Conservation (phyloP, 192 early-diverging fungal species). For the Coemansia sp. region DNA sequence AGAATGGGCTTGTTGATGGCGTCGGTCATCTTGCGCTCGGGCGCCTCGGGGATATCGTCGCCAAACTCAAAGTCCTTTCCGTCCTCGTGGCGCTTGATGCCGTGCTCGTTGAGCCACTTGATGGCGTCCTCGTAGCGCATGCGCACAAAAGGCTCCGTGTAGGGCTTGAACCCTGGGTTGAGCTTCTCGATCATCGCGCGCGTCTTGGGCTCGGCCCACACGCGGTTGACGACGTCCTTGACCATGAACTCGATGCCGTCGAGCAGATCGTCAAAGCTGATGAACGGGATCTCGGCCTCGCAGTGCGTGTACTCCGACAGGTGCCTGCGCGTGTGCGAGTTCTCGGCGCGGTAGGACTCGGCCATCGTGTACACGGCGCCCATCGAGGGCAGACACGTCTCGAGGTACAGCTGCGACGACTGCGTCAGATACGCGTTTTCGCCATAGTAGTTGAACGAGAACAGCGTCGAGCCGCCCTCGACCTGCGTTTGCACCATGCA, state of each 20-base stretch:
- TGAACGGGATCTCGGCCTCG: conserved; percentile 96
- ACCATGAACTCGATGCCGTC: conserved; percentile 88
- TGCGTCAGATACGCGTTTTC: conserved; percentile 97
- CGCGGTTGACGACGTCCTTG: conserved; percentile 74
- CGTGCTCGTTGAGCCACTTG: conserved; percentile 86
- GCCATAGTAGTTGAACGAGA: conserved; percentile 95
- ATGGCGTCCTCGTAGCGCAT: conserved; percentile 98
- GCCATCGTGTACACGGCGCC: conserved; percentile 96
- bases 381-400: conserved; percentile 91
- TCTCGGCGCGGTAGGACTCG: conserved; percentile 97
- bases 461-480: conserved; percentile 96
- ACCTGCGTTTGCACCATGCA: conserved; percentile 99
- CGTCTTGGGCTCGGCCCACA: conserved; percentile 74
- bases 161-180: conserved; percentile 82
- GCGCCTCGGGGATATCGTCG: conserved; percentile 98
- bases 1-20: conserved; percentile 93
- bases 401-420: conserved; percentile 97
- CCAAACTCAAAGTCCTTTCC: conserved; percentile 92
- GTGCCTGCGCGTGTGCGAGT: conserved; percentile 94
- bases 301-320: conserved; percentile 96
- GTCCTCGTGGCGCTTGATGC: conserved; percentile 85
- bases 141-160: conserved; percentile 81
- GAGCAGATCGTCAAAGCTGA: conserved; percentile 88
- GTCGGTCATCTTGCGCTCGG: conserved; percentile 99
- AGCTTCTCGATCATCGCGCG: conserved; percentile 80